phyloP scores from a whole-genome alignment of 129 eudicot genomes.

The Heracleum sosnowskyi region DNA sequence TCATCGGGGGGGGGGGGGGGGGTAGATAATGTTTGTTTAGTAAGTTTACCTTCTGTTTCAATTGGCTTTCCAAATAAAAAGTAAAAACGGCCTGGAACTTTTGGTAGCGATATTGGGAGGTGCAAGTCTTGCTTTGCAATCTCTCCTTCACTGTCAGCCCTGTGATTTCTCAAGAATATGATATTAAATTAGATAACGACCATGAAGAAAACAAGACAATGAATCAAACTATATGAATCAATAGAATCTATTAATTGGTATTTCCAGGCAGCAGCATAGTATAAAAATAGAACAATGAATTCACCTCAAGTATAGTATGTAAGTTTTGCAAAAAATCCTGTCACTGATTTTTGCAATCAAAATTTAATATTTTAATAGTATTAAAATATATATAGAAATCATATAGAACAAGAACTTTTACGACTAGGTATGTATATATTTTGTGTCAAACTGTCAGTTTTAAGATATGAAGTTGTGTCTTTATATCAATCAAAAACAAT shows the following conservation, averaged over 20 bases:
- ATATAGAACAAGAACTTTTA: background rate
- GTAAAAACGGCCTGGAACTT: conserved; percentile 80
- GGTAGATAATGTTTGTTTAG: background rate
- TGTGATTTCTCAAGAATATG: conserved; percentile 7
- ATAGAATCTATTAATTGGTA: background rate
- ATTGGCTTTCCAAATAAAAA: conserved; percentile 66
- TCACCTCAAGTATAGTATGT: background rate
- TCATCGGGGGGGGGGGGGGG: too few relatives aligned
- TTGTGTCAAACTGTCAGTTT: background rate
- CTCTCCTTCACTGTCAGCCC: conserved; percentile 51
- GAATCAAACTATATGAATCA: background rate
- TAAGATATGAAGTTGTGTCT: background rate
- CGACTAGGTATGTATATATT: too few relatives aligned
- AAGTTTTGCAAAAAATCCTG: too few relatives aligned
- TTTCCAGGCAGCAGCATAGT: too few relatives aligned
- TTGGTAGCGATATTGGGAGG: conserved; percentile 57
- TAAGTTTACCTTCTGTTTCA: conserved; percentile 47
- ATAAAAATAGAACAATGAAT: background rate
- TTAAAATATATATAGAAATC: too few relatives aligned
- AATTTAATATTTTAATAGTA: too few relatives aligned
- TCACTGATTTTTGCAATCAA: too few relatives aligned
- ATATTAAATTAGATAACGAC: background rate
- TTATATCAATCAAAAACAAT: background rate
- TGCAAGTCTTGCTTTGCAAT: conserved; percentile 61
- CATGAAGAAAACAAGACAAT: background rate